These are phyloP conservation scores for Lentinula lateritia DNA, from an alignment of 768 basidiomycete species.

Conservation along the genomic window DNA sequence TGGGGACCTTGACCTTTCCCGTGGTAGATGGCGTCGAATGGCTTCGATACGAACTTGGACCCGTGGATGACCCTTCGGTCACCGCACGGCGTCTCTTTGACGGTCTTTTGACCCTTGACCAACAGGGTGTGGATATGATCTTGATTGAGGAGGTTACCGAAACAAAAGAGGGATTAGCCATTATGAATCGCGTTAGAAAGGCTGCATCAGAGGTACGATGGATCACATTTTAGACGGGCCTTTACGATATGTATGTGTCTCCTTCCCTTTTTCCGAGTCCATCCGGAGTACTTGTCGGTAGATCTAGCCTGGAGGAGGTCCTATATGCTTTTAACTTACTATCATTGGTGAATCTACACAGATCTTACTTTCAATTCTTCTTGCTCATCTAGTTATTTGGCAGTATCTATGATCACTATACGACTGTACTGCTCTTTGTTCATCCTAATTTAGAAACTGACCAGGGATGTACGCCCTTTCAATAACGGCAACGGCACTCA, in stretches of 20 bases:
- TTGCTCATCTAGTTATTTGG: background rate
- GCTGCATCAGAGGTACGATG: conserved; percentile 64
- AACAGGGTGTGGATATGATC: conserved; percentile 71
- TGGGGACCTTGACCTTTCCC: conserved; percentile 29
- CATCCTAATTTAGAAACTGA: background rate
- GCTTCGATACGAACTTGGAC: conserved; percentile 48
- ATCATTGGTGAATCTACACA: background rate
- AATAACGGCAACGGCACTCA: too few relatives aligned
- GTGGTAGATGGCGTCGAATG: conserved; percentile 40
- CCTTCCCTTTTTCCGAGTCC: background rate
- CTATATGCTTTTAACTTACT: background rate
- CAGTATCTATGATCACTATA: background rate
- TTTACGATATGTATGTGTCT: background rate
- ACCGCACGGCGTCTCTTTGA: conserved; percentile 84
- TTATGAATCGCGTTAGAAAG: conserved; percentile 92
- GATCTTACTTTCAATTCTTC: background rate
- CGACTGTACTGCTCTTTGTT: background rate
- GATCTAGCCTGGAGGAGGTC: background rate
- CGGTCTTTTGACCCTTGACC: conserved; percentile 78
- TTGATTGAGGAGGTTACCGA: conserved; percentile 82
- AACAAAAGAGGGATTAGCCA: conserved; percentile 78
- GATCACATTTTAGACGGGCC: conserved; percentile 18
- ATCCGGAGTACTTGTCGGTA: background rate
- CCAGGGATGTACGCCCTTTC: too few relatives aligned
- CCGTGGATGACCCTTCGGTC: conserved; percentile 49